Base-by-base conservation (phyloP, 352 stramenopile genomes). In the Phytopythium kandeliae region DNA sequence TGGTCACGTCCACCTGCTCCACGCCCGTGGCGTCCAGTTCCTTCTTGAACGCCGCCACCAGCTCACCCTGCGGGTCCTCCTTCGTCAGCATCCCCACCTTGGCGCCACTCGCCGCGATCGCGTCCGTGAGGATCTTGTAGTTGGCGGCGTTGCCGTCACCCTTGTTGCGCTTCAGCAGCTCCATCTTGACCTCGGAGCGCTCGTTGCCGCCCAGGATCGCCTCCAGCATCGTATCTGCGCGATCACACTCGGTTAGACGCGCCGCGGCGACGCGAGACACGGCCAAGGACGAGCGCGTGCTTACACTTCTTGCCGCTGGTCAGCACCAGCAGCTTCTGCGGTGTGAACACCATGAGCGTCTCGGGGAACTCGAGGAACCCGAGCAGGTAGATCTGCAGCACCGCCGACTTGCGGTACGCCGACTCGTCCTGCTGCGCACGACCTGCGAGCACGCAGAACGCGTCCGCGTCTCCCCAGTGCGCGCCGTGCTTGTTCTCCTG, bases 351-450 rank as follows among this genome's bases (percentile, higher is more conserved):
- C 74, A 97, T 95, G 34, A 96, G 69, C 25, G 89, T 97, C 66
- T 97, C 88, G 2, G 89, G 79, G 69, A 97, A 96, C 73, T 97
- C 89, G 35, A 95, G 66, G 59, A 91, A 96, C 9, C 85, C 86
- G 19, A 97, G 72, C 38, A 97, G 56, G 54, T 94, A 97, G 60
- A 96, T 88, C 72, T 97, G 88, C 41, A 96, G 51, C 57, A 92
- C 79, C 15, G 80, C 74, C 34, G 86, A 96, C 71, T 96, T 96
- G 58, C 83, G 84, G 58, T 96, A 96, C 22, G 82, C 83, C 9
- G 82, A 92, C 50, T 92, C 82, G 47, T 96, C 84, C 43, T 77
- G 69, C 48, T 95, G 82, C 43, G 82, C 74, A 49, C 85, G 85
- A 17, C 85, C 85, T 3, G 85, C 77, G 2, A 92, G 70, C 56